Evolutionary conservation across 2,329 filamentous ascomycete genomes (phyloP).

Genomic region (Cladophialophora immunda): DNA sequence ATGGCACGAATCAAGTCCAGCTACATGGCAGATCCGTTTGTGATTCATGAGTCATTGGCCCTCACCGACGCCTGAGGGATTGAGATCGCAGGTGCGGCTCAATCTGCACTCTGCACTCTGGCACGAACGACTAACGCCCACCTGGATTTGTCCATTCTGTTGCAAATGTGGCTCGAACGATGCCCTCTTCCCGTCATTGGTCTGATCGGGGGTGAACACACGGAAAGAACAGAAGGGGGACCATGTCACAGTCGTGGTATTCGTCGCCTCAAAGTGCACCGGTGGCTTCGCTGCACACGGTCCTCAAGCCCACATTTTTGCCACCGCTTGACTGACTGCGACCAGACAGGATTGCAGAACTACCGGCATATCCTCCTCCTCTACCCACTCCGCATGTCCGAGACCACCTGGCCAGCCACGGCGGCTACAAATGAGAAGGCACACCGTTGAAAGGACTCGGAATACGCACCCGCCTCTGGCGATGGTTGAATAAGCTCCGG

Average conservation of each 20-base stretch:
- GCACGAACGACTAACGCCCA: not conserved
- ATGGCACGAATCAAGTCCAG: conserved; percentile 2
- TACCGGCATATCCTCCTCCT: not conserved
- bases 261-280: not conserved
- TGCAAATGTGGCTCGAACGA: not conserved
- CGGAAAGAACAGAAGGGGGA: not conserved
- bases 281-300: not conserved
- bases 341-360: not conserved
- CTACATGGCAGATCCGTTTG: not conserved
- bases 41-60: not conserved
- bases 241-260: not conserved
- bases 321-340: not conserved
- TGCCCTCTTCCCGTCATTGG: not conserved
- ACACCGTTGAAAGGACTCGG: not conserved
- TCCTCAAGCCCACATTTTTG: not conserved
- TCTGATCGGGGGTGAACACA: not conserved
- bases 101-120: not conserved
- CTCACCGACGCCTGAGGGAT: not conserved
- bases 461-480: not conserved
- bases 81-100: not conserved
- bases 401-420: not conserved
- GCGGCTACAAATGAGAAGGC: not conserved
- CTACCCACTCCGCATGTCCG: not conserved
- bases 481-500: not conserved
- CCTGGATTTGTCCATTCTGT: not conserved